These are phyloP conservation scores for Ophiostoma sp. DNA, from an alignment of 2,329 filamentous ascomycete genomes.

Conservation along the genomic window DNA sequence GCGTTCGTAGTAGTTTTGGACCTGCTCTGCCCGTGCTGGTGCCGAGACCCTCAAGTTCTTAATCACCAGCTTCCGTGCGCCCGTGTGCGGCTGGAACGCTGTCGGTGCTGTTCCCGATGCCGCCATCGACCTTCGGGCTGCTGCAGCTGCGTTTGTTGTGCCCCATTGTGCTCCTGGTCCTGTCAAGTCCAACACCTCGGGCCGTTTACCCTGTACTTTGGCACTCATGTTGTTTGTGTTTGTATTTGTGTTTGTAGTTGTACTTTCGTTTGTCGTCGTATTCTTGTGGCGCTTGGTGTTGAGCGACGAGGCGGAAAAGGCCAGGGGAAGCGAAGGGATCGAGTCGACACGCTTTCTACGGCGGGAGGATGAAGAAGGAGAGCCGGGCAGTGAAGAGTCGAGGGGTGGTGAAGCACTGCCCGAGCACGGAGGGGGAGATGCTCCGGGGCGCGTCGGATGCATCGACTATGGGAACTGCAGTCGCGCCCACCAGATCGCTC, in stretches of 20 bases:
- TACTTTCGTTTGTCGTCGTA: background rate
- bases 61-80: constrained; percentile 84
- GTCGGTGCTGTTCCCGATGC: constrained; percentile 28
- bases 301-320: constrained; percentile 24
- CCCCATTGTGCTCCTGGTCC: constrained; percentile 27
- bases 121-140: constrained; percentile 17
- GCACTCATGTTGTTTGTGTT: constrained; percentile 34
- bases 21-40: constrained; percentile 50
- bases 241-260: constrained; percentile 9
- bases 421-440: constrained; percentile 27
- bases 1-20: constrained; percentile 75
- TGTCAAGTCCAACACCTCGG: constrained; percentile 50
- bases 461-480: constrained; percentile 28
- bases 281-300: constrained; percentile 10
- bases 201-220: constrained; percentile 41
- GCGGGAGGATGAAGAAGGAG: constrained; percentile 62
- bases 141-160: background rate
- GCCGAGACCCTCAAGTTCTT: constrained; percentile 76
- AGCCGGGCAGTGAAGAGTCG: constrained; percentile 65
- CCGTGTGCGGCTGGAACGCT: constrained; percentile 69
- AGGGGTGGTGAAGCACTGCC: constrained; percentile 52
- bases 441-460: constrained; percentile 31
- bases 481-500: constrained; percentile 18
- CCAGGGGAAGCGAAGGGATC: constrained; percentile 27
- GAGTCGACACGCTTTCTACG: constrained; percentile 38